Conservation (phyloP, 257 asterid species). For the Salvia hispanica region DNA sequence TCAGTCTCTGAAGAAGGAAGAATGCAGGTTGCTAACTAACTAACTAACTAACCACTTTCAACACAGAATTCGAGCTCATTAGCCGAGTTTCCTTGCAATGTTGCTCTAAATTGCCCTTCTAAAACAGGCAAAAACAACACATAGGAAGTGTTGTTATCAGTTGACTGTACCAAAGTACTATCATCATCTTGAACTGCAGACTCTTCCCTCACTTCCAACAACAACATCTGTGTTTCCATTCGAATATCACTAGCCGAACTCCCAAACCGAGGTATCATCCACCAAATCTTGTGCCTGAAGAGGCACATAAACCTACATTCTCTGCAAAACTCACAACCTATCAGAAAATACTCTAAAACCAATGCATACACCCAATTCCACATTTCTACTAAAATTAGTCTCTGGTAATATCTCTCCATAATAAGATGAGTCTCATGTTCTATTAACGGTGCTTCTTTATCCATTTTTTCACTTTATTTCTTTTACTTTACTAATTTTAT, state of each 20-base stretch:
- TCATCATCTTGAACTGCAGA: slow-evolving; percentile 30
- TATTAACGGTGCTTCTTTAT: too few relatives aligned
- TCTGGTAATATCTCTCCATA: too few relatives aligned
- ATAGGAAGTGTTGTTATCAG: slow-evolving; percentile 34
- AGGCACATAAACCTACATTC: slow-evolving; percentile 46
- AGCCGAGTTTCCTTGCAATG: slow-evolving; percentile 46
- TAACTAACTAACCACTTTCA: slow-evolving; percentile 48
- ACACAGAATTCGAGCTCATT: slow-evolving; percentile 54
- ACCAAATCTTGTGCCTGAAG: slow-evolving; percentile 60
- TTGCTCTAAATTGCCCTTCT: slow-evolving; percentile 56
- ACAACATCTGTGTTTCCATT: slow-evolving; percentile 58
- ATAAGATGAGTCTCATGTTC: too few relatives aligned
- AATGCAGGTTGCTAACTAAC: background rate
- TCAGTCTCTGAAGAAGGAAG: background rate
- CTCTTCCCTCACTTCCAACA: slow-evolving; percentile 47
- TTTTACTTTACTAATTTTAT: too few relatives aligned
- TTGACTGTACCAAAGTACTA: slow-evolving; percentile 14
- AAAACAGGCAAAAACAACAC: slow-evolving; percentile 55
- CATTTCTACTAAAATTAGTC: background rate
- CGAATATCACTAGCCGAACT: slow-evolving; percentile 44
- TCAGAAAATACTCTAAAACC: background rate
- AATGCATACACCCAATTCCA: slow-evolving; percentile 1
- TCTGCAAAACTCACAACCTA: slow-evolving; percentile 36
- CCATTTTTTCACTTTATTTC: too few relatives aligned
- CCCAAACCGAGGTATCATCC: slow-evolving; percentile 67